phyloP scores from a whole-genome alignment of 176 grass and related monocot genomes.

The Zoysia japonica region DNA sequence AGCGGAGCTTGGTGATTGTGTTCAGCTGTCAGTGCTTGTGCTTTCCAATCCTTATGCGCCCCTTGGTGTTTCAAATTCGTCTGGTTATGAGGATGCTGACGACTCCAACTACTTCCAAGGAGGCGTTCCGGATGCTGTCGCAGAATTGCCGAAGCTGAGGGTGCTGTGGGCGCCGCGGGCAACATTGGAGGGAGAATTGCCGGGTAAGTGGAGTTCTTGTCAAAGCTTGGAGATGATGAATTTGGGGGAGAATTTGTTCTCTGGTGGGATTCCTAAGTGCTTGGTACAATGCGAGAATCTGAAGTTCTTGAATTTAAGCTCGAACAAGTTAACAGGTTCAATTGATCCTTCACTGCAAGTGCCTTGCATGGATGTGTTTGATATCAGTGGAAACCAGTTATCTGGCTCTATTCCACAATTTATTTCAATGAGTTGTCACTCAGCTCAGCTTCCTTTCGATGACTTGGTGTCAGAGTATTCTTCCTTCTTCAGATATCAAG shows the following conservation, averaged over 20 bases:
- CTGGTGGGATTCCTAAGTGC: conserved; percentile 61
- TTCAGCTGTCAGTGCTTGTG: conserved; percentile 68
- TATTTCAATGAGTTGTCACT: conserved; percentile 48
- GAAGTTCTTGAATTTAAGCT: conserved; percentile 80
- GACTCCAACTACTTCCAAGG: conserved; percentile 96
- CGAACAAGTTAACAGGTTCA: conserved; percentile 69
- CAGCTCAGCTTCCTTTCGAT: conserved; percentile 47
- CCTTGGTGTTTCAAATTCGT: conserved; percentile 26
- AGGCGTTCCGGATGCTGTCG: conserved; percentile 55
- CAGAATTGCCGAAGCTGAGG: conserved; percentile 69
- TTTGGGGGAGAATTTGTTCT: conserved; percentile 82
- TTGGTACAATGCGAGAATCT: conserved; percentile 66
- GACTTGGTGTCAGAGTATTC: conserved; percentile 59
- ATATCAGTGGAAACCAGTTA: conserved; percentile 83
- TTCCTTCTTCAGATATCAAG: conserved; percentile 57
- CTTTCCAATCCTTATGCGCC: conserved; percentile 62
- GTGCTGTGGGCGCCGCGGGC: conserved; percentile 88
- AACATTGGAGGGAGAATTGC: conserved; percentile 70
- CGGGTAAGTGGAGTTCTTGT: conserved; percentile 68
- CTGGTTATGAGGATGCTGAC: conserved; percentile 44
- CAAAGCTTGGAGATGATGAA: conserved; percentile 80
- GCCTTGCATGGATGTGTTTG: conserved; percentile 93
- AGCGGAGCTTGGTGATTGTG: conserved; percentile 69
- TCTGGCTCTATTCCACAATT: conserved; percentile 67
- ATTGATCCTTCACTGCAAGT: conserved; percentile 59